Evolutionary conservation across 192 early-diverging fungal species (phyloP), one percentile per base, ranked within the genome.

Genomic region (Podila epigama): DNA sequence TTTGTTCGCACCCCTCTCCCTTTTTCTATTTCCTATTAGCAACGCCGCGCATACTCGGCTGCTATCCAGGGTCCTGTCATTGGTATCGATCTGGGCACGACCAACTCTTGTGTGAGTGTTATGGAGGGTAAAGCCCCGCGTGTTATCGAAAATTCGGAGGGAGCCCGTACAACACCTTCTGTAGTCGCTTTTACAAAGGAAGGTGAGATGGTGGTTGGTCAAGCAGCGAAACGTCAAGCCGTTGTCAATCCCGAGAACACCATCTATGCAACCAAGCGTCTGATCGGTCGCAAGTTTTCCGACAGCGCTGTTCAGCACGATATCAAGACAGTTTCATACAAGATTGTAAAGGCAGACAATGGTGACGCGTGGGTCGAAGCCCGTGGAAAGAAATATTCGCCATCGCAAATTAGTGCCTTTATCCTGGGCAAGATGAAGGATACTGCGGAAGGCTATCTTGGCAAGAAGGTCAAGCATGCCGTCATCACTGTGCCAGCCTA

Each of bases 401-500:
- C 97, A 7, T 85, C 94, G 0, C 96, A 99, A 85, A 93, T 99
- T 53, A 96, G 96, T 70, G 97, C 89, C 32, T 98, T 96, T 79
- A 88, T 97, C n/a, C 88, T 98, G n/a, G 89, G 91, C 71, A 99
- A 99, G 86, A 96, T 99, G 96, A 98, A 97, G 89, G 97, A 99
- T 73, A 97, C 96, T 28, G 96, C 97, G 10, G 90, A 91, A 71
- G 84, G 82, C 28, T 91, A 84, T 67, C 75, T 97, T 40, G 92
- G 93, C 58, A 95, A 91, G 82, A 79, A 88, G 27, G 89, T 92
- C 60, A 90, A 94, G 78, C 89, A 97, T 83, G 95, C 95, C 28
- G 95, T 99, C 42, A 88, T 99, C 70, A 99, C 97, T 41, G 97
- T 99, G 34, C 97, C 97, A 27, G 97, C 97, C 59, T 99, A 99